A percentile compares a stretch with the other conserved stretches of the same genome.
Conservation (phyloP, 2,329 filamentous ascomycete species). For the Cladosporium oxysporum region DNA sequence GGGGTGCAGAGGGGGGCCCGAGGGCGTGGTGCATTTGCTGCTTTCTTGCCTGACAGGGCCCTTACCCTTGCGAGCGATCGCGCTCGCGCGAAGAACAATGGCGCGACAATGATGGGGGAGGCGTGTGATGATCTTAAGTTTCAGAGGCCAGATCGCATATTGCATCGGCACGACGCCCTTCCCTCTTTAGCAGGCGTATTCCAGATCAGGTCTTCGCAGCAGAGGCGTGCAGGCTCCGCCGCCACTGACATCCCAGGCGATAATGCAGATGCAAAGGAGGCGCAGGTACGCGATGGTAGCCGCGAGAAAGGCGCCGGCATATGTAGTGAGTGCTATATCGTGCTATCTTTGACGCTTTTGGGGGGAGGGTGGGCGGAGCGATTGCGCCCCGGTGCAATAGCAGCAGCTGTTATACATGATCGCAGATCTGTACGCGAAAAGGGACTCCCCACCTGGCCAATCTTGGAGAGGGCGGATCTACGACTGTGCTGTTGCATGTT, state of each 20-base stretch:
- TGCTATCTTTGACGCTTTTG: background rate
- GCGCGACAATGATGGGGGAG: background rate
- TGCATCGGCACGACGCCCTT: slow-evolving; percentile 5
- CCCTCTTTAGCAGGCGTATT: background rate
- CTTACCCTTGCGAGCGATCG: background rate
- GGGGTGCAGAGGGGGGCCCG: background rate
- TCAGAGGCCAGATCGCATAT: background rate
- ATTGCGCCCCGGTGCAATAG: background rate
- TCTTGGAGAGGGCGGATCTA: slow-evolving; percentile 2
- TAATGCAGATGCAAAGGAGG: background rate
- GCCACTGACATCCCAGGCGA: background rate
- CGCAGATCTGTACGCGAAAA: slow-evolving; percentile 12
- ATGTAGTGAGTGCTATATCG: background rate
- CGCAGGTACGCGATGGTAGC: background rate
- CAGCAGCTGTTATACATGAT: slow-evolving; percentile 10
- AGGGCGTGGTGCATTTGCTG: background rate
- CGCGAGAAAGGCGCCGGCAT: background rate
- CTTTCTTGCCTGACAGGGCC: background rate
- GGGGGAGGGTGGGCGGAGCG: background rate
- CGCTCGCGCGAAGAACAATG: background rate
- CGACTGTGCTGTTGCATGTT: slow-evolving; percentile 20
- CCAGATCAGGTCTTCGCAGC: background rate
- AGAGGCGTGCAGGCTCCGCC: background rate
- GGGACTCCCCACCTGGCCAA: background rate
- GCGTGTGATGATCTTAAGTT: slow-evolving; percentile 11